Evolutionary conservation across 2,329 filamentous ascomycete genomes (phyloP), one percentile per base, ranked within the genome.

Genomic region (Lachnellula willkommii): DNA sequence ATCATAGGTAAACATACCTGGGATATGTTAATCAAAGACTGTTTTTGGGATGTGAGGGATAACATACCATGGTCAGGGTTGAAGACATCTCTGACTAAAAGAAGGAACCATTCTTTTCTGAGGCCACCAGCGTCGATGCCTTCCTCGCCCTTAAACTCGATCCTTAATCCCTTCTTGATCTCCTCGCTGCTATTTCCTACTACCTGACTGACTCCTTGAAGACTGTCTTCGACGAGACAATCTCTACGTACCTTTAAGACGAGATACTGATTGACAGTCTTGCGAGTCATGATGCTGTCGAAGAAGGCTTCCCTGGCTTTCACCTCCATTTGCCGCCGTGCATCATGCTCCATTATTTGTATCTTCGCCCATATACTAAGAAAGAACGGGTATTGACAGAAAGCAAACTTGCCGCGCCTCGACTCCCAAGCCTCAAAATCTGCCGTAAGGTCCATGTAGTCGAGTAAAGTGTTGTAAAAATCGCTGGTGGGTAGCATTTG

Each of bases 321-420:
- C 60, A 83, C 84, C 66, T 90, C 86, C 91, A 96, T 96, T 71
- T 96, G 90, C 7, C 91, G 82, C 60, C 86, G 83, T 7, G 90
- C 89, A 71, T 96, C 92, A 66, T 95, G 83, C 67, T 96, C 90
- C 65, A 96, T 77, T 47, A 96, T 93, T 61, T 87, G 87, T 56
- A 94, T 95, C 72, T 96, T 96, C 28, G 91, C 88, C 77, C 90
- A 92, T 61, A 96, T 91, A 59, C 90, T 95, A 42, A 96, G 77
- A 63, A 96, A 85, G 66, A 96, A 95, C 0, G 92, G 90, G 66
- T 95, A 95, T 68, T 95, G 90, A 68, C 91, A 96, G 68, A 96
- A 95, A 0, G 89, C 82, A 68, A 96, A 96, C 62, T 84, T 89
- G 20, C 80, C 79, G 51, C 80, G 79, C 61, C 81, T 86, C 4